Evolutionary conservation across 306 rosid species (phyloP), one percentile per base, ranked within the genome.

Genomic region (Betula pendula): DNA sequence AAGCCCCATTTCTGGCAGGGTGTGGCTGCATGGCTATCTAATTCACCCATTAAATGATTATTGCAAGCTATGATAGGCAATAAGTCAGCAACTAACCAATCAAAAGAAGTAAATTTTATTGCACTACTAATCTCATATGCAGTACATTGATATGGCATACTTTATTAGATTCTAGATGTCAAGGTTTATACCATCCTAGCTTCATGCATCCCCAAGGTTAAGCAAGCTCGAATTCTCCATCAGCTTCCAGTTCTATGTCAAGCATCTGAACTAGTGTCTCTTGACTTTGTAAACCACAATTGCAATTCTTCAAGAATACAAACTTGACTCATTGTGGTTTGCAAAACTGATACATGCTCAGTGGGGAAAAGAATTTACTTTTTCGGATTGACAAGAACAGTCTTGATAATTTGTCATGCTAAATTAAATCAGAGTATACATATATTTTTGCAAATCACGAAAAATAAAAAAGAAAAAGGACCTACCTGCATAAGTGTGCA

Each of bases 401-500:
- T 62, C 70, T 38, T 66, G 3, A 66, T 35, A 38, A 19, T 38
- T 3, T 40, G 13, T 38, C 44, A 40, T 10, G 1, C 27, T 9
- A 35, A 16, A 35, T 66, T 9, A 35, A 16, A 35, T 66, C 70
- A 66, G 25, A 38, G 29, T 6, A 60, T 9, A 19, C n/a, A 65
- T 33, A 66, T 35, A 29, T 38, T 38, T 38, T 24, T 13, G 8
- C 8, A 22, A 24, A 56, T 24, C 13, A 11, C 13, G 17, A 19
- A 16, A 65, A 65, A 19, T 0, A 35, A 38, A 3, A 38, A 66
- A 12, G 10, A 72, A 67, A 51, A 43, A 15, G 42, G 2, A 56
- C 67, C 31, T 43, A 76, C 48, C 58, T 69, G 29, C 60, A 79
- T 74, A 68, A 70, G 72, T 70, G 72, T 40, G 66, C 44, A 52